Evolutionary conservation across 2,329 filamentous ascomycete genomes (phyloP).

Genomic region (Dactylellina leptospora): DNA sequence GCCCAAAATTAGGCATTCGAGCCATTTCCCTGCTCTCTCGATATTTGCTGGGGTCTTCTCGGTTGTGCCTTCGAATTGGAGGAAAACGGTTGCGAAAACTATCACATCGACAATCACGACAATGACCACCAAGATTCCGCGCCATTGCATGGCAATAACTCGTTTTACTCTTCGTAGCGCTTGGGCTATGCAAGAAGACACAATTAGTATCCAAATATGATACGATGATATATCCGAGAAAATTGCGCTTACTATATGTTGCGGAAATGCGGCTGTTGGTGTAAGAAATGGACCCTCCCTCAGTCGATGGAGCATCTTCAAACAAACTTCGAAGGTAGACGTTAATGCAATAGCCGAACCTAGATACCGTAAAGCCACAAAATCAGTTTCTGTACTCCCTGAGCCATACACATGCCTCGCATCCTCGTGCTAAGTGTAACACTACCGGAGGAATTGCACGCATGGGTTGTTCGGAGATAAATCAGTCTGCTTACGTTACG

Average conservation of each 20-base stretch:
- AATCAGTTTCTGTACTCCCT: no score
- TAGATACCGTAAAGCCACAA: slow-evolving; percentile 54
- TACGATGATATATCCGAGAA: not conserved
- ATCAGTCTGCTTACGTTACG: slow-evolving; percentile 71
- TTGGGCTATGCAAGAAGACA: slow-evolving; percentile 74
- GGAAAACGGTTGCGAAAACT: slow-evolving; percentile 91
- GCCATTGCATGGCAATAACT: slow-evolving; percentile 91
- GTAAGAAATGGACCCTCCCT: slow-evolving; percentile 79
- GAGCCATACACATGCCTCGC: not conserved
- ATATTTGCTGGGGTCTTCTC: slow-evolving; percentile 69
- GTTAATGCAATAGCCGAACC: slow-evolving; percentile 83
- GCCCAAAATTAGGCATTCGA: slow-evolving; percentile 72
- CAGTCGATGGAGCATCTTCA: slow-evolving; percentile 64
- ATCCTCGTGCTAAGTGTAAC: slow-evolving; percentile 4
- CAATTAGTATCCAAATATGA: slow-evolving; percentile 14
- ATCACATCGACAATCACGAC: slow-evolving; percentile 91
- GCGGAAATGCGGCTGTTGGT: slow-evolving; percentile 69
- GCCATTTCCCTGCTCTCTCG: slow-evolving; percentile 70
- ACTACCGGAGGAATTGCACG: slow-evolving; percentile 10
- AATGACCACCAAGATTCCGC: slow-evolving; percentile 86
- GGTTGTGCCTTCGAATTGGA: slow-evolving; percentile 78
- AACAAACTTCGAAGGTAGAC: slow-evolving; percentile 74
- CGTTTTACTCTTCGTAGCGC: slow-evolving; percentile 86
- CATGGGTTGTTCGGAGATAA: slow-evolving; percentile 40
- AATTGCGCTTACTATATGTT: slow-evolving; percentile 59